Percentiles rank a stretch among this genome's conserved stretches.
Evolutionary conservation across 345 rosid species (phyloP).

Genomic region (Arabidopsis arenosa): DNA sequence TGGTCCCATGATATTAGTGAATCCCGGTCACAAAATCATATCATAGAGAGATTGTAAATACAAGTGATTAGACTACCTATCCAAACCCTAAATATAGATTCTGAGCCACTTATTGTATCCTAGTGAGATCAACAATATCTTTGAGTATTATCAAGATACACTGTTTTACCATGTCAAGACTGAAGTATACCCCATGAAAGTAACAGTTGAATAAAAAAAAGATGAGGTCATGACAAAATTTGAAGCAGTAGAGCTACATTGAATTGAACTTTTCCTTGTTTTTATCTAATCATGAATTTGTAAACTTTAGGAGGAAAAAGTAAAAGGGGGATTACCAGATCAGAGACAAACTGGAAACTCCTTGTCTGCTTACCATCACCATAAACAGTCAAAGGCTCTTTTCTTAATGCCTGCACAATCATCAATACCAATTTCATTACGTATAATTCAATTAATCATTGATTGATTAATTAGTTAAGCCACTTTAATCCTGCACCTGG

Average conservation of each 20-base stretch:
- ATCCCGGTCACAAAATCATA: neutral
- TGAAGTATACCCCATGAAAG: constrained; percentile 1
- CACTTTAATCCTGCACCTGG: constrained; percentile 55
- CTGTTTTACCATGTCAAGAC: neutral
- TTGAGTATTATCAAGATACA: neutral
- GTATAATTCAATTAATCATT: neutral
- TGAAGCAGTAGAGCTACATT: constrained; percentile 1
- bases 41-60: neutral
- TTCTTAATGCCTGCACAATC: constrained; percentile 83
- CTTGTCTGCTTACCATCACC: constrained; percentile 99
- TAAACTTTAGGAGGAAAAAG: constrained; percentile 12
- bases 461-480: neutral
- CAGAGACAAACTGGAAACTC: constrained; percentile 98
- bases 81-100: neutral
- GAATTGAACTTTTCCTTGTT: neutral
- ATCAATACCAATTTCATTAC: too few species aligned
- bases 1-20: neutral
- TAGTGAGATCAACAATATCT: neutral
- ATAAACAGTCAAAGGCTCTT: constrained; percentile 96
- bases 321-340: constrained; percentile 60
- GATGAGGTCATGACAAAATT: neutral
- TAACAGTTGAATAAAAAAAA: neutral
- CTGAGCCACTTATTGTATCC: neutral
- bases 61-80: neutral
- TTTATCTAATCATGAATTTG: neutral